These are phyloP conservation scores for Ascosphaera acerosa DNA, from an alignment of 2,329 filamentous ascomycete genomes.

Conservation along the genomic window DNA sequence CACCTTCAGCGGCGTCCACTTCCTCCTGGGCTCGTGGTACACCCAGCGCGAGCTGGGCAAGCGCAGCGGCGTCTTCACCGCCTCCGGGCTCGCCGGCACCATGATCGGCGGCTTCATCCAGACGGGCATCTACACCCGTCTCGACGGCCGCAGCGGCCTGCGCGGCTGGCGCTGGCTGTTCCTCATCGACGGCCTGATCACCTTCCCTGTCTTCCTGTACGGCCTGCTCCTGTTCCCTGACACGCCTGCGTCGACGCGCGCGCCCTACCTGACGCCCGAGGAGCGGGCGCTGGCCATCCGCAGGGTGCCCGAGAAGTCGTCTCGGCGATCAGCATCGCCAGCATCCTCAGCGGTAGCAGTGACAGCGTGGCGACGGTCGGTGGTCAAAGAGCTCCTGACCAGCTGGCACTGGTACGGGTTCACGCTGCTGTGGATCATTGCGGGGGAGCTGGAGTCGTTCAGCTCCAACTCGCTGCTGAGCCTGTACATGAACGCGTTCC, in stretches of 20 bases:
- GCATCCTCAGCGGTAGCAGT: conserved; percentile 5
- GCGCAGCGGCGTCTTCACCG: conserved; percentile 14
- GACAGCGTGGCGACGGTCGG: conserved; percentile 6
- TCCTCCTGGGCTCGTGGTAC: conserved; percentile 20
- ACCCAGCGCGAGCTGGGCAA: conserved; percentile 17
- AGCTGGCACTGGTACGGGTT: conserved; percentile 17
- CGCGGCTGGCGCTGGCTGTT: conserved; percentile 16
- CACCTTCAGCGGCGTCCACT: conserved; percentile 14
- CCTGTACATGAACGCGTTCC: conserved; percentile 25
- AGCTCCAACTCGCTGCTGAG: conserved; percentile 34
- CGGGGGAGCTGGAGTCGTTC: conserved; percentile 46
- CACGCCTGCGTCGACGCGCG: conserved; percentile 13
- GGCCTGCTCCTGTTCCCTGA: conserved; percentile 20
- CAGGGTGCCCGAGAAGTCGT: conserved; percentile 9
- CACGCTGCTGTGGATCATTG: conserved; percentile 28
- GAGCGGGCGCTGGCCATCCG: conserved; percentile 12
- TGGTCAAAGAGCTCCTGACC: conserved; percentile 11
- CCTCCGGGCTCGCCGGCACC: conserved; percentile 12
- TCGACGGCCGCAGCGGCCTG: conserved; percentile 9
- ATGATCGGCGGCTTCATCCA: conserved; percentile 17
- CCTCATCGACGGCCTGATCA: conserved; percentile 18
- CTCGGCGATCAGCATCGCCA: conserved; percentile 6
- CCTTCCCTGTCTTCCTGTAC: conserved; percentile 19
- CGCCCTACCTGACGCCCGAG: conserved; percentile 12
- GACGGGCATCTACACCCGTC: conserved; percentile 12